Percentiles rank a stretch among this genome's conserved stretches.
These are phyloP conservation scores for Torrubiella hemipterigena DNA, from an alignment of 2,329 filamentous ascomycete genomes.

Conservation along the genomic window DNA sequence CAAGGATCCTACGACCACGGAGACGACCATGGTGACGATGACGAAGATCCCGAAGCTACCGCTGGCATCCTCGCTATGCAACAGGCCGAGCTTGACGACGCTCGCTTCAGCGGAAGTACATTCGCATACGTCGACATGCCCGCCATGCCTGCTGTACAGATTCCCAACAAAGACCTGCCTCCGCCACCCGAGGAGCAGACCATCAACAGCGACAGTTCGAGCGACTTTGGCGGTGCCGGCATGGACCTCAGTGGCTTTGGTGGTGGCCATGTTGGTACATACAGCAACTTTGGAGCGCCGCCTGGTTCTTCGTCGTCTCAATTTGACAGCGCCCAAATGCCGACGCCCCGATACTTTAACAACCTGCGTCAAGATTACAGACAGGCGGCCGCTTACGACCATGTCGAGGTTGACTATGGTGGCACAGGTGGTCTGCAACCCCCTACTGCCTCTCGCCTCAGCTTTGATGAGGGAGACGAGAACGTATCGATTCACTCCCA, in stretches of 20 bases:
- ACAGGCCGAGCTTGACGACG: constrained; percentile 70
- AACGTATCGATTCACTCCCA: constrained; percentile 43
- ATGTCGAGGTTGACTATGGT: constrained; percentile 71
- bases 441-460: constrained; percentile 61
- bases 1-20: background rate
- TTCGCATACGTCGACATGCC: constrained; percentile 20
- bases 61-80: constrained; percentile 76
- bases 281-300: constrained; percentile 30
- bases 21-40: constrained; percentile 37
- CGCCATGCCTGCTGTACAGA: constrained; percentile 7
- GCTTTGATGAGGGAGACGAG: constrained; percentile 91
- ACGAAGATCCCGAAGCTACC: constrained; percentile 79
- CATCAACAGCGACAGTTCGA: constrained; percentile 54
- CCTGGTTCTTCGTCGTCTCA: constrained; percentile 25
- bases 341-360: constrained; percentile 27
- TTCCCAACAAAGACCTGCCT: constrained; percentile 20
- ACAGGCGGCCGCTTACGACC: constrained; percentile 29
- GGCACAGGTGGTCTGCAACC: constrained; percentile 83
- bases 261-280: constrained; percentile 52
- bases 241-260: constrained; percentile 64
- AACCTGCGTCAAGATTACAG: constrained; percentile 15
- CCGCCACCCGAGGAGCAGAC: constrained; percentile 36
- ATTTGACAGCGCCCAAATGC: constrained; percentile 35
- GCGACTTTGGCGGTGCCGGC: constrained; percentile 57
- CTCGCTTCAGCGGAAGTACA: constrained; percentile 27